phyloP scores from a whole-genome alignment of 768 basidiomycete genomes.

The Trametes meyenii region DNA sequence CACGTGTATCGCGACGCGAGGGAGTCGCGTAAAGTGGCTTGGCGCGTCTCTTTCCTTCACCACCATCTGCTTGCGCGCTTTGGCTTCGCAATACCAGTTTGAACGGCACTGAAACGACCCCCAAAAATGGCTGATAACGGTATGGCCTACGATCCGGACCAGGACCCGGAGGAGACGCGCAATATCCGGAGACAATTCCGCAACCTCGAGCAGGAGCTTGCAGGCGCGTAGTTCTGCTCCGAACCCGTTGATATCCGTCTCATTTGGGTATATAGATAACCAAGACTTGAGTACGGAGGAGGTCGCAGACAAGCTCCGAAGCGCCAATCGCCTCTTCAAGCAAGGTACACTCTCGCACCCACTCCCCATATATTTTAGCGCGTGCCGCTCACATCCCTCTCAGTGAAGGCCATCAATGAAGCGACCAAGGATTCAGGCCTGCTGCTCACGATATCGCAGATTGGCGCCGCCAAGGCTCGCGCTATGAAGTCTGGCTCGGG shows the following conservation, averaged over 20 bases:
- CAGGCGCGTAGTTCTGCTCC: slow-evolving; percentile 47
- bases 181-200: slow-evolving; percentile 75
- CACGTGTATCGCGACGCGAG: slow-evolving; percentile 17
- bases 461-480: slow-evolving; percentile 86
- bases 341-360: slow-evolving; percentile 48
- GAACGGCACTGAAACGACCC: neutral
- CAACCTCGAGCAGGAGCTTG: slow-evolving; percentile 50
- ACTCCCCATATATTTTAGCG: neutral
- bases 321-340: slow-evolving; percentile 63
- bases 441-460: slow-evolving; percentile 73
- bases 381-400: neutral
- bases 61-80: neutral
- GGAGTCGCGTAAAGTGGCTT: slow-evolving; percentile 1
- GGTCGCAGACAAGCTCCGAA: slow-evolving; percentile 55
- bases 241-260: neutral
- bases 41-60: neutral
- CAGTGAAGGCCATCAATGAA: slow-evolving; percentile 82
- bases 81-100: neutral
- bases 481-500: slow-evolving; percentile 87
- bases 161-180: slow-evolving; percentile 80
- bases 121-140: neutral
- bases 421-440: slow-evolving; percentile 89
- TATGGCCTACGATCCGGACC: slow-evolving; percentile 73
- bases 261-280: slow-evolving; percentile 33
- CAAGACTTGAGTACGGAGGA: slow-evolving; percentile 53